Evolutionary conservation across 495 filamentous ascomycete genomes (phyloP).

Genomic region (Penicillium maclennaniae): DNA sequence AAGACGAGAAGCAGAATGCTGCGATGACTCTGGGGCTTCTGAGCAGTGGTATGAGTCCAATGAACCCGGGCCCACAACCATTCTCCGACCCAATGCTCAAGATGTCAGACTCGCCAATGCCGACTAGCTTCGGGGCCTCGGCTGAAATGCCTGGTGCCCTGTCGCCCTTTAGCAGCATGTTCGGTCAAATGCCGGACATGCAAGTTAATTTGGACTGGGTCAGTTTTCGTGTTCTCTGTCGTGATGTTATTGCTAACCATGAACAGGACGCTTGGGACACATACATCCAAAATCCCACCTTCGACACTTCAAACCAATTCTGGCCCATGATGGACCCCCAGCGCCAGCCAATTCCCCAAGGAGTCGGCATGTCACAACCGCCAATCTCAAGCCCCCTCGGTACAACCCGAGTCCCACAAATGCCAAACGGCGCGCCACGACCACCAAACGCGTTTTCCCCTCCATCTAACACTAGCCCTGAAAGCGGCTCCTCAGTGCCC

Average conservation of each 20-base stretch:
- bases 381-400: slow-evolving; percentile 12
- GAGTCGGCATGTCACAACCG: slow-evolving; percentile 16
- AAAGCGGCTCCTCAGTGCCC: slow-evolving; percentile 14
- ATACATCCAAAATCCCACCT: slow-evolving; percentile 49
- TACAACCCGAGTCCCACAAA: slow-evolving; percentile 4
- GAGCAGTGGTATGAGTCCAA: slow-evolving; percentile 65
- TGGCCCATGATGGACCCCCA: slow-evolving; percentile 44
- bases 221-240: slow-evolving; percentile 24
- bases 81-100: slow-evolving; percentile 34
- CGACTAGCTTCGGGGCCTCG: slow-evolving; percentile 33
- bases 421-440: slow-evolving; percentile 9
- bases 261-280: slow-evolving; percentile 54
- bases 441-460: slow-evolving; percentile 18
- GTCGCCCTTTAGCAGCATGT: slow-evolving; percentile 53
- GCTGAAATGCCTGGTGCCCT: slow-evolving; percentile 35
- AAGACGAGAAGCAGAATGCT: slow-evolving; percentile 56
- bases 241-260: slow-evolving; percentile 12
- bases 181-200: slow-evolving; percentile 59
- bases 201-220: slow-evolving; percentile 77
- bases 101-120: slow-evolving; percentile 29
- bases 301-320: slow-evolving; percentile 44
- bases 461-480: slow-evolving; percentile 11
- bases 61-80: slow-evolving; percentile 37
- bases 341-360: slow-evolving; percentile 21
- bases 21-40: slow-evolving; percentile 82